phyloP scores from a whole-genome alignment of 140 eudicot species.

The Cichorium intybus region DNA sequence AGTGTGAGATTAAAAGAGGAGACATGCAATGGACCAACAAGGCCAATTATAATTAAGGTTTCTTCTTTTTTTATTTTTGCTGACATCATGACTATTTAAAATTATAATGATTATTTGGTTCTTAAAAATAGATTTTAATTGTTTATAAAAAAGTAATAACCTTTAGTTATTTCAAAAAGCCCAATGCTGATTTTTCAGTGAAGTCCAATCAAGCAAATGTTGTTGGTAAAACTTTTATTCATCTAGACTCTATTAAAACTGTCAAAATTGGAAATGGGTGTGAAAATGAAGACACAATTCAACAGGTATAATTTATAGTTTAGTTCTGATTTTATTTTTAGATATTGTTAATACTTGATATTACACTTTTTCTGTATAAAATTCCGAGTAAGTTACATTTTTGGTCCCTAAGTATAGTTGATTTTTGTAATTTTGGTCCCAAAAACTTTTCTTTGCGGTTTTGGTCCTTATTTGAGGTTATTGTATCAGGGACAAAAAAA shows the following conservation, averaged over 20 bases:
- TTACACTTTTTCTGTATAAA: no score
- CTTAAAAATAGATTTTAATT: no score
- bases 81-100: not conserved
- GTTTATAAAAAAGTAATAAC: slow-evolving; percentile 30
- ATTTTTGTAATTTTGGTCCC: no score
- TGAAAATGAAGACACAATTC: slow-evolving; percentile 52
- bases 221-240: slow-evolving; percentile 29
- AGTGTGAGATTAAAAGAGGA: no score
- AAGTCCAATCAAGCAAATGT: slow-evolving; percentile 53
- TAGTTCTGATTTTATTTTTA: no score
- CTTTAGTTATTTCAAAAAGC: slow-evolving; percentile 56
- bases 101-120: slow-evolving; percentile 1
- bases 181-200: slow-evolving; percentile 82
- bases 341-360: no score
- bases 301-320: slow-evolving; percentile 43
- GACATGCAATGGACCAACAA: no score
- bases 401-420: no score
- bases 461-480: no score
- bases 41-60: slow-evolving; percentile 77
- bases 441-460: no score
- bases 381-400: no score
- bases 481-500: no score
- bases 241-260: slow-evolving; percentile 44
- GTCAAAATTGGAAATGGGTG: slow-evolving; percentile 88
- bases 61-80: not conserved